phyloP scores from a whole-genome alignment of 2,329 filamentous ascomycete genomes.

The Pseudogymnoascus sp. region DNA sequence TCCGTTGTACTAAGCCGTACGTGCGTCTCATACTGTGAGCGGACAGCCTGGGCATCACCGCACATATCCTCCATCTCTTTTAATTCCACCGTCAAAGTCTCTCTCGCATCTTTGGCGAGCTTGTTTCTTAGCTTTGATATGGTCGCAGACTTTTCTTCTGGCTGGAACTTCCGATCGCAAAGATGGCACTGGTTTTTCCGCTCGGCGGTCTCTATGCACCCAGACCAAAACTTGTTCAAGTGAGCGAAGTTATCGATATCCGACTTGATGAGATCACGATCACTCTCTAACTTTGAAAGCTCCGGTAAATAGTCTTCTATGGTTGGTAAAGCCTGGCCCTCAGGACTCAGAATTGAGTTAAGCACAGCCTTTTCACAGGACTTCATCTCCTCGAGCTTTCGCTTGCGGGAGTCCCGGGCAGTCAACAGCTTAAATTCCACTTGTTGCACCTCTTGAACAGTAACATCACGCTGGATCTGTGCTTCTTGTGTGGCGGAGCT shows the following conservation, averaged over 20 bases:
- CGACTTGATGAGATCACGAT: conserved; percentile 46
- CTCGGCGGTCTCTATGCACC: conserved; percentile 58
- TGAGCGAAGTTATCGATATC: conserved; percentile 63
- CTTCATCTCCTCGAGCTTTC: conserved; percentile 54
- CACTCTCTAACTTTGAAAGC: conserved; percentile 40
- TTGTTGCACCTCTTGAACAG: conserved; percentile 66
- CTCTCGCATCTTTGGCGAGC: conserved; percentile 53
- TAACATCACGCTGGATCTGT: conserved; percentile 61
- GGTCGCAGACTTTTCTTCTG: conserved; percentile 54
- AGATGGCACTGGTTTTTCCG: conserved; percentile 67
- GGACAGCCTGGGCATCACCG: conserved; percentile 52
- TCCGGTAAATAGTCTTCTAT: conserved; percentile 48
- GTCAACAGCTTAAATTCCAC: conserved; percentile 65
- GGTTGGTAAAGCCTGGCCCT: conserved; percentile 33
- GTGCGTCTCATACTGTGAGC: conserved; percentile 66
- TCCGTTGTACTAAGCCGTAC: conserved; percentile 58
- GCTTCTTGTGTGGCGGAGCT: conserved; percentile 52
- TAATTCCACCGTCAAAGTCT: conserved; percentile 54
- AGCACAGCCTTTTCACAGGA: conserved; percentile 51
- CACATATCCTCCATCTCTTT: conserved; percentile 43
- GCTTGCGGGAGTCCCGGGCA: conserved; percentile 54
- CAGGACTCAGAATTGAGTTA: conserved; percentile 37
- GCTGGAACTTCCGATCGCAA: conserved; percentile 63
- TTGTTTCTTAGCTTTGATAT: conserved; percentile 58
- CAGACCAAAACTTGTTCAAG: conserved; percentile 62